A percentile compares a stretch with the other conserved stretches of the same genome.
Evolutionary conservation across 176 grass and related monocot species (phyloP).

Genomic region (Musa beccarii): DNA sequence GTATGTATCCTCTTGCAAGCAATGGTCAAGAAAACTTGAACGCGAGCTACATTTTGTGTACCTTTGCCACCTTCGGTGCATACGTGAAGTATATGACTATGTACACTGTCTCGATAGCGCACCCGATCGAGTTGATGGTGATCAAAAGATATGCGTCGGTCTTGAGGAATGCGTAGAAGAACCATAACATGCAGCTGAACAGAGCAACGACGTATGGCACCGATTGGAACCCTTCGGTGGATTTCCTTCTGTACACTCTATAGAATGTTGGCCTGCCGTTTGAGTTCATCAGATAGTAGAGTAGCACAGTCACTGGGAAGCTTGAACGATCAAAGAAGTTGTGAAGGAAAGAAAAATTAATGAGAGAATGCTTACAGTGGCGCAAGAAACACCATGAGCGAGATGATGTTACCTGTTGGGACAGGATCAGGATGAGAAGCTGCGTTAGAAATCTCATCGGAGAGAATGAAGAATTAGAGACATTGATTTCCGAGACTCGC

Average conservation of each 20-base stretch:
- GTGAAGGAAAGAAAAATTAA: background rate
- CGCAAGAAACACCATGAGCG: constrained; percentile 70
- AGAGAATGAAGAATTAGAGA: no score
- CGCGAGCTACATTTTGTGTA: background rate
- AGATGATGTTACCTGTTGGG: constrained; percentile 71
- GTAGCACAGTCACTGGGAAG: background rate
- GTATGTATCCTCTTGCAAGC: background rate
- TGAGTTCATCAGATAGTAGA: background rate
- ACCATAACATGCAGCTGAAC: constrained; percentile 88
- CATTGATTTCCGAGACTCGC: no score
- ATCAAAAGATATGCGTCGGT: constrained; percentile 49
- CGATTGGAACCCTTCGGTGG: constrained; percentile 78
- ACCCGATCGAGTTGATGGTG: constrained; percentile 71
- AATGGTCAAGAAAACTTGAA: background rate
- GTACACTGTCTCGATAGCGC: constrained; percentile 55
- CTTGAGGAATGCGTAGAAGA: constrained; percentile 72
- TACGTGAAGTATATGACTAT: constrained; percentile 58
- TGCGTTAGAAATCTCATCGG: background rate
- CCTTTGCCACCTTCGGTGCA: constrained; percentile 40
- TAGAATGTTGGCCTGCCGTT: constrained; percentile 73
- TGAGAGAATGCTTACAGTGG: constrained; percentile 45
- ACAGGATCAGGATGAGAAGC: background rate
- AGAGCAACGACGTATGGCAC: constrained; percentile 76
- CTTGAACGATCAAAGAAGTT: background rate
- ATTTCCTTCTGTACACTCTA: constrained; percentile 75